These are phyloP conservation scores for Lactifluus hygrophoroides DNA, from an alignment of 768 basidiomycete genomes.

Conservation along the genomic window DNA sequence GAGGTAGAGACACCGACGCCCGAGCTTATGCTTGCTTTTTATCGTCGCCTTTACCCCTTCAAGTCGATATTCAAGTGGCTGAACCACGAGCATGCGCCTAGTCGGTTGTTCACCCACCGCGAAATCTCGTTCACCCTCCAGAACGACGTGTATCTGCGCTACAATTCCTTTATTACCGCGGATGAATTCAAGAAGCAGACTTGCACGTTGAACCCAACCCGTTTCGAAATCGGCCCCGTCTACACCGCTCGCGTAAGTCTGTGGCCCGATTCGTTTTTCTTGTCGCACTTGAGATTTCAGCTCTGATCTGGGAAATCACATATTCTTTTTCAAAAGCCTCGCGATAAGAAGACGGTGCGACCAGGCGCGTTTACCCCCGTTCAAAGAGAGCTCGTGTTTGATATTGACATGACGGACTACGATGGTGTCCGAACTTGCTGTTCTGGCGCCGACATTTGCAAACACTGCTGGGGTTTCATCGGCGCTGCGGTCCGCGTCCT, in stretches of 20 bases:
- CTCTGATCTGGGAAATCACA: not conserved
- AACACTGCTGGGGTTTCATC: constrained; percentile 92
- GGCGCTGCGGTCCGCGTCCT: constrained; percentile 84
- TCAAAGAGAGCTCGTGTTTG: constrained; percentile 91
- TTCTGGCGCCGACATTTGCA: constrained; percentile 83
- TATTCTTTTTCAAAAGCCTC: constrained; percentile 50
- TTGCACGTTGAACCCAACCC: constrained; percentile 73
- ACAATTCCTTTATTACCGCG: constrained; percentile 77
- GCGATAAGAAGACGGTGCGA: constrained; percentile 78
- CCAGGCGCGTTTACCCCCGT: constrained; percentile 61
- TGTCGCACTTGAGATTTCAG: not conserved
- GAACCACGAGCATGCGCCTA: constrained; percentile 79
- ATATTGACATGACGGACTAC: constrained; percentile 99
- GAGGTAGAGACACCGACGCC: constrained; percentile 32
- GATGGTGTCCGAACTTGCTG: constrained; percentile 94
- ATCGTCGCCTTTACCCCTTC: constrained; percentile 89
- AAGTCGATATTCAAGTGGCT: constrained; percentile 91
- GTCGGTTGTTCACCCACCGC: constrained; percentile 81
- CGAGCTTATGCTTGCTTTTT: constrained; percentile 70
- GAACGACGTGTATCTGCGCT: constrained; percentile 88
- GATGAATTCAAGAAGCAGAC: constrained; percentile 93
- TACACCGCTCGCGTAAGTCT: constrained; percentile 67
- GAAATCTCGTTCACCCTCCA: constrained; percentile 93
- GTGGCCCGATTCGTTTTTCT: constrained; percentile 26
- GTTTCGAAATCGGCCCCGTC: constrained; percentile 95